Conservation (phyloP, 1,284 basidiomycete species). For the Malassezia sympodialis region DNA sequence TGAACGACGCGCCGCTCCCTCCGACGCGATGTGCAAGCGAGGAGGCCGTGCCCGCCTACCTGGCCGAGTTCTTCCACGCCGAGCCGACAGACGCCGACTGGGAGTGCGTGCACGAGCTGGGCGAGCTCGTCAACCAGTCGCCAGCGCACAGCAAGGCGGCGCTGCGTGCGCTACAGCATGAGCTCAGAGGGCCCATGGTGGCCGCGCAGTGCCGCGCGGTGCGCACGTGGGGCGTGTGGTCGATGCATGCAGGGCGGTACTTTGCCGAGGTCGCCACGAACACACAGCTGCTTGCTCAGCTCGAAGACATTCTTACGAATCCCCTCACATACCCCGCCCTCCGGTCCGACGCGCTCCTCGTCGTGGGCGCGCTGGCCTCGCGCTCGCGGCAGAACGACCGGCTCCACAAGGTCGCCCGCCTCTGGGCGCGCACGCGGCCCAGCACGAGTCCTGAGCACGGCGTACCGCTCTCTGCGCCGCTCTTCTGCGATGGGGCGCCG, state of each 20-base stretch:
- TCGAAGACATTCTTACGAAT: conserved; percentile 8
- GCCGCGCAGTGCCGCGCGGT: conserved; percentile 10
- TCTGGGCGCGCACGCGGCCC: conserved; percentile 13
- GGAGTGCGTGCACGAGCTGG: conserved; percentile 12
- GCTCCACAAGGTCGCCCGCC: conserved; percentile 1
- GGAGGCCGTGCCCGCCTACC: neutral
- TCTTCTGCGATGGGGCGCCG: conserved; percentile 1
- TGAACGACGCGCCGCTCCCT: neutral
- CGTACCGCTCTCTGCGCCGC: conserved; percentile 5
- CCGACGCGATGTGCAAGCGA: neutral
- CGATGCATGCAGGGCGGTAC: neutral
- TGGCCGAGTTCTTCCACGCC: conserved; percentile 3
- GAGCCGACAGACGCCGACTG: neutral
- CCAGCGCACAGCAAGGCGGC: conserved; percentile 11
- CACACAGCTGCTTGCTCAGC: neutral
- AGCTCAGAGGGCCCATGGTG: neutral
- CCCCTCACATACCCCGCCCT: neutral
- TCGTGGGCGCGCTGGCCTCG: conserved; percentile 6
- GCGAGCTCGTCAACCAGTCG: conserved; percentile 1
- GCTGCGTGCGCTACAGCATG: neutral
- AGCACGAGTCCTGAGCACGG: neutral
- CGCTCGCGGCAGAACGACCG: conserved; percentile 1
- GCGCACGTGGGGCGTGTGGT: conserved; percentile 14
- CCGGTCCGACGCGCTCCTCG: conserved; percentile 2
- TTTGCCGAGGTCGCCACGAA: conserved; percentile 5